Conservation (phyloP, 2,329 filamentous ascomycete genomes). For the Claviceps lovelessii region DNA sequence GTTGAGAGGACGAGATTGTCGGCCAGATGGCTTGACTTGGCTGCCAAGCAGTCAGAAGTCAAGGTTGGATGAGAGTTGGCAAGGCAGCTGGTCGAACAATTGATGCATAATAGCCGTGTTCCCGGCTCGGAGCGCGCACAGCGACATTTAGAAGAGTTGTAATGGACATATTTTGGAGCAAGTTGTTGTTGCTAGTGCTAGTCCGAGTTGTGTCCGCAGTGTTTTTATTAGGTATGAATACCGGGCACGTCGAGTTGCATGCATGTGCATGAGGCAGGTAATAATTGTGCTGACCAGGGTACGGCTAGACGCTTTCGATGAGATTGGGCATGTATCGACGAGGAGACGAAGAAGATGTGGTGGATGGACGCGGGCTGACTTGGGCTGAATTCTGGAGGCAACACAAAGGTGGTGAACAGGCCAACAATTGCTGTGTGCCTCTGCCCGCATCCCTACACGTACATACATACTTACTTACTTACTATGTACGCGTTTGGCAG, state of each 20-base stretch:
- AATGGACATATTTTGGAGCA: not conserved
- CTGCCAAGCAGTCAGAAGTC: not conserved
- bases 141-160: constrained; percentile 1
- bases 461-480: no score
- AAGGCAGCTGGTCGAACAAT: constrained; percentile 4
- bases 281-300: not conserved
- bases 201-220: not conserved
- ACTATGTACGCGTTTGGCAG: no score
- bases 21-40: constrained; percentile 1
- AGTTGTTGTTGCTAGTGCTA: not conserved
- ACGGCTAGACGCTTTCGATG: not conserved
- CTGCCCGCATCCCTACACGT: no score
- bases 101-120: constrained; percentile 4
- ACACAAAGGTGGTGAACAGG: no score
- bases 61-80: constrained; percentile 2
- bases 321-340: not conserved
- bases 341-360: not conserved
- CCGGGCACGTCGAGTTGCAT: not conserved
- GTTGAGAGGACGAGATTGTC: not conserved
- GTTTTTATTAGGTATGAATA: not conserved
- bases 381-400: no score
- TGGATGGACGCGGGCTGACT: not conserved
- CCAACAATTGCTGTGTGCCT: no score
- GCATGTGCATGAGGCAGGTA: not conserved
- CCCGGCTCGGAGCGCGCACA: constrained; percentile 4